Conservation (phyloP, 1,284 basidiomycete species). For the Schizopora paradoxa region DNA sequence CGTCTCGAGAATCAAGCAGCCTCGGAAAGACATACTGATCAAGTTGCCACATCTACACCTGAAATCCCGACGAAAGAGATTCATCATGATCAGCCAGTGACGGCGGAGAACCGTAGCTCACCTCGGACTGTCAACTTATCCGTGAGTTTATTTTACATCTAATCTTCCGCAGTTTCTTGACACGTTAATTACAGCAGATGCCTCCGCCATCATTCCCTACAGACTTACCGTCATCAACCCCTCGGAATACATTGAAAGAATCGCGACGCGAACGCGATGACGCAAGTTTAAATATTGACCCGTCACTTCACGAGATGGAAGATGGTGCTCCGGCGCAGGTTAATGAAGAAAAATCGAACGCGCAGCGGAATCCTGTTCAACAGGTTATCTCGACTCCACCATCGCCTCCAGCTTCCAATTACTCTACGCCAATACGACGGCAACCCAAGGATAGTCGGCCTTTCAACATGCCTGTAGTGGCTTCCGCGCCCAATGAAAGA, state of each 20-base stretch:
- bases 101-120: background rate
- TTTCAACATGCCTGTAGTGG: no score
- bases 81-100: background rate
- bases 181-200: slow-evolving; percentile 23
- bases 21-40: background rate
- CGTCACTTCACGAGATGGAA: no score
- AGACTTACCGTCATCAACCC: slow-evolving; percentile 35
- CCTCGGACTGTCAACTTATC: background rate
- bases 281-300: slow-evolving; percentile 30
- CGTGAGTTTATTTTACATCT: slow-evolving; percentile 1
- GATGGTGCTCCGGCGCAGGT: no score
- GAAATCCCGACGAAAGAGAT: no score
- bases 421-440: no score
- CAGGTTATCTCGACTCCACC: no score
- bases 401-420: no score
- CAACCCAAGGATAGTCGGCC: no score
- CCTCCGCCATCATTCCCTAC: slow-evolving; percentile 36
- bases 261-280: slow-evolving; percentile 16
- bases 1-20: background rate
- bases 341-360: no score
- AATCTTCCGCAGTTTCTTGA: background rate
- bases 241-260: slow-evolving; percentile 17
- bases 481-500: slow-evolving; percentile 20
- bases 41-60: background rate
- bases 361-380: no score